phyloP scores from a whole-genome alignment of 495 filamentous ascomycete genomes.

The Astrothelium macrocarpum region DNA sequence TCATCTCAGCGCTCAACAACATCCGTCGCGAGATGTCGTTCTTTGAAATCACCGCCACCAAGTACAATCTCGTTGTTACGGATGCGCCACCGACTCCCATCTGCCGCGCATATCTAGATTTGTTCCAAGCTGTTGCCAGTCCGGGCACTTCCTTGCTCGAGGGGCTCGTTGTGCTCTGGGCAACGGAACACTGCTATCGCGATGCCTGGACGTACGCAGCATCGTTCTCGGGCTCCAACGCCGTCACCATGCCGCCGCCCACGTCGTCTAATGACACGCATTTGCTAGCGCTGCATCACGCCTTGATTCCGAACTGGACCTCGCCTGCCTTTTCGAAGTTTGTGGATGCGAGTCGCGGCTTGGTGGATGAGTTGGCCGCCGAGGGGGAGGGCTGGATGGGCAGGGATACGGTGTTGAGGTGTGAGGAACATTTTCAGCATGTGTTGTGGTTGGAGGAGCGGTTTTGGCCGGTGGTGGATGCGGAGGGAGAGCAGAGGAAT shows the following conservation, averaged over 20 bases:
- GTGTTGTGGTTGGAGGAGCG: constrained; percentile 32
- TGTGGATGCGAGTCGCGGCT: constrained; percentile 30
- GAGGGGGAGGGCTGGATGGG: constrained; percentile 27
- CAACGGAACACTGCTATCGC: constrained; percentile 50
- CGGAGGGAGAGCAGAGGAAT: constrained; percentile 31
- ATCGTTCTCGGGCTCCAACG: constrained; percentile 21
- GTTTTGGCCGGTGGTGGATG: constrained; percentile 36
- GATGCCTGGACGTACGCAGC: constrained; percentile 33
- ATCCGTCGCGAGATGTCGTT: constrained; percentile 58
- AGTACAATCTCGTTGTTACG: constrained; percentile 49
- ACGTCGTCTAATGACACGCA: constrained; percentile 21
- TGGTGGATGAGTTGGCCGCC: constrained; percentile 36
- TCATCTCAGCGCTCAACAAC: constrained; percentile 56
- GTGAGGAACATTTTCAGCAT: constrained; percentile 32
- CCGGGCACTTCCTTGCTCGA: constrained; percentile 44
- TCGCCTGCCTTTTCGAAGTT: constrained; percentile 33
- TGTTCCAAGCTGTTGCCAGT: constrained; percentile 44
- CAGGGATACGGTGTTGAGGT: constrained; percentile 29
- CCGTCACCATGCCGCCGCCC: constrained; percentile 14
- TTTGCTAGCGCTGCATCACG: constrained; percentile 34
- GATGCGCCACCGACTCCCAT: constrained; percentile 34
- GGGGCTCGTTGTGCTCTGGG: constrained; percentile 62
- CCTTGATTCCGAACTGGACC: constrained; percentile 38
- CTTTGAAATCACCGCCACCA: constrained; percentile 54
- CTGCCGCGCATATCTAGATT: constrained; percentile 44